phyloP scores from a whole-genome alignment of 768 basidiomycete species.

The Tricholoma terreum region DNA sequence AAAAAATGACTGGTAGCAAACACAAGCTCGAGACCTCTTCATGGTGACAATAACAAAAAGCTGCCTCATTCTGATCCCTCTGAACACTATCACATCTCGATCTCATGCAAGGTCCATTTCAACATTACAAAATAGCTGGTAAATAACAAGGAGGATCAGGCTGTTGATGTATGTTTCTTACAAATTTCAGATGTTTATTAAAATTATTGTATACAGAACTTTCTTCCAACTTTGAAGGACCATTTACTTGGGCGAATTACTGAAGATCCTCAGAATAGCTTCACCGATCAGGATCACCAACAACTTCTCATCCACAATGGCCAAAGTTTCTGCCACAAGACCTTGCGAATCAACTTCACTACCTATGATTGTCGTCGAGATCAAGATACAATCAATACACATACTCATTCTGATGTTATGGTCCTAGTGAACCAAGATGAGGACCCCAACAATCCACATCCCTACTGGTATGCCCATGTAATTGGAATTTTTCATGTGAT shows the following conservation, averaged over 20 bases:
- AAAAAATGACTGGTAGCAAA: background rate
- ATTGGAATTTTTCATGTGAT: conserved; percentile 21
- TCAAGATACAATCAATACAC: conserved; percentile 41
- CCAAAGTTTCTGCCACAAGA: background rate
- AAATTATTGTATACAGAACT: conserved; percentile 14
- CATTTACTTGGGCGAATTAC: conserved; percentile 24
- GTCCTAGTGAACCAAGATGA: conserved; percentile 12
- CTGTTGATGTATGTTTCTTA: background rate
- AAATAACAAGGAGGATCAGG: background rate
- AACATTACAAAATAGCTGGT: background rate
- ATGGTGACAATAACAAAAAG: background rate
- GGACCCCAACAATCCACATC: conserved; percentile 16
- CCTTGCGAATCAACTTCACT: conserved; percentile 36
- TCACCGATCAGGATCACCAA: background rate
- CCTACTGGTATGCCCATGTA: conserved; percentile 34
- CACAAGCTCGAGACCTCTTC: background rate
- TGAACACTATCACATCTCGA: background rate
- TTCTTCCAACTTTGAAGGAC: conserved; percentile 23
- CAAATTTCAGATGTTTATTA: background rate
- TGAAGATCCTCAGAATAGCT: background rate
- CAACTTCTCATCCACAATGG: background rate
- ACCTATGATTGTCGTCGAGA: conserved; percentile 39
- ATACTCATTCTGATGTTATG: conserved; percentile 36
- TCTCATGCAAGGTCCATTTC: background rate
- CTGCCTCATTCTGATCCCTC: background rate